Evolutionary conservation across 495 filamentous ascomycete species (phyloP), one percentile per base, ranked within the genome.

Genomic region (Aspergillus cristatus): DNA sequence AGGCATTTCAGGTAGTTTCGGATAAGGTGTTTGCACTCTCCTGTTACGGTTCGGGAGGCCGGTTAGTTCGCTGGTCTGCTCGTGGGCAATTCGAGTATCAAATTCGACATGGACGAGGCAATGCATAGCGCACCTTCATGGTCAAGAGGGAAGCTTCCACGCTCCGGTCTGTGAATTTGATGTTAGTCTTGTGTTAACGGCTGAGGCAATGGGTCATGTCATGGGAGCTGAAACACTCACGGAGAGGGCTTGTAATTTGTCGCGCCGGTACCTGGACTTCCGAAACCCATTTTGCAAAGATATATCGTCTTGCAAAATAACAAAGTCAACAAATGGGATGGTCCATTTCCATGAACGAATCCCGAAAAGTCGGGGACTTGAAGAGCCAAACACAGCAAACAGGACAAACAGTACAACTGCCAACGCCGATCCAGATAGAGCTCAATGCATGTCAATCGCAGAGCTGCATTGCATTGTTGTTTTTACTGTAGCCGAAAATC

Each of bases 101-200:
- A n/a, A n/a, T n/a, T n/a, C n/a, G 8, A 24, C 20, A 4, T 4
- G 20, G 20, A 8, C 20, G 20, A 24, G n/a, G n/a, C n/a, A 24
- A 24, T 24, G 4, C 20, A 24, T 24, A 4, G 20, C 8, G 20
- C 20, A 89, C 87, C 89, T 51, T 94, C 87, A 47, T 95, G 90
- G 55, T 98, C 91, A 31, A 98, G 79, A 15, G 91, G 91, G 52
- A 98, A 98, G 57, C 86, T 93, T 31, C 91, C 91, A 38, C 91
- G 83, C 58, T 98, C 86, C 0, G 91, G 91, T 34, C 87, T 93
- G 46, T 42, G 31, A 2, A 20, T 3, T 1, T 18, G 28, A 15
- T 2, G 12, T 33, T 24, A 24, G 20, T 24, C 8, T n/a, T n/a
- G n/a, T n/a, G n/a, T n/a, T n/a, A n/a, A n/a, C n/a, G n/a, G n/a